Evolutionary conservation across 768 basidiomycete species (phyloP).

Genomic region (Trametes sanguinea): DNA sequence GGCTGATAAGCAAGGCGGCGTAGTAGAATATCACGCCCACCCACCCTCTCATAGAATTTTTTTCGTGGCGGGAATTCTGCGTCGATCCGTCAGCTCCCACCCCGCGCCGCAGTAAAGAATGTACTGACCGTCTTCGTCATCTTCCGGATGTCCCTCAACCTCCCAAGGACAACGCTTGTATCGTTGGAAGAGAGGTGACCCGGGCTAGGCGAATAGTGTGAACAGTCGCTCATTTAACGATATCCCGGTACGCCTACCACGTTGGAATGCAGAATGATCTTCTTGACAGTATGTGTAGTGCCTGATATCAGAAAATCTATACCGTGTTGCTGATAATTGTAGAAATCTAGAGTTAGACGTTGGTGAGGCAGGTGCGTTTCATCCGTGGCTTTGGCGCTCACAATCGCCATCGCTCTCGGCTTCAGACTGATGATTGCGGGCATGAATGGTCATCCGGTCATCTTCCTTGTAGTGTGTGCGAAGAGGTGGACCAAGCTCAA

Average conservation of each 20-base stretch:
- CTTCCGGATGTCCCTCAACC: conserved; percentile 76
- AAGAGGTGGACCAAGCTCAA: conserved; percentile 79
- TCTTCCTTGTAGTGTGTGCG: conserved; percentile 87
- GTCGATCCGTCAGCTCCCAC: background rate
- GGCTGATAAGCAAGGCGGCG: background rate
- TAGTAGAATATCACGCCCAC: conserved; percentile 5
- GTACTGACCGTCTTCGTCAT: conserved; percentile 73
- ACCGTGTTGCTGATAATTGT: conserved; percentile 92
- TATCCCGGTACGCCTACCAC: conserved; percentile 52
- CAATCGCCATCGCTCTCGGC: conserved; percentile 54
- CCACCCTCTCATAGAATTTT: conserved; percentile 69
- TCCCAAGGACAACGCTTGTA: conserved; percentile 94
- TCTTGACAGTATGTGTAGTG: conserved; percentile 69
- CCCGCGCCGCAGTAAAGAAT: background rate
- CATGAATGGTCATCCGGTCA: conserved; percentile 83
- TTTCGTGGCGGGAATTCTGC: conserved; percentile 75
- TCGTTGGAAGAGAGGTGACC: conserved; percentile 84
- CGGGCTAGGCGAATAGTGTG: conserved; percentile 57
- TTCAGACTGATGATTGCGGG: conserved; percentile 45
- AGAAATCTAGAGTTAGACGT: conserved; percentile 60
- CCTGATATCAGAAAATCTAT: conserved; percentile 84
- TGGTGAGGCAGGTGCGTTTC: background rate
- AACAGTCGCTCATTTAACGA: background rate
- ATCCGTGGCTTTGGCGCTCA: conserved; percentile 28
- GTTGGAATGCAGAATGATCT: conserved; percentile 88